Evolutionary conservation across 2,329 filamentous ascomycete species (phyloP).

Genomic region (Neofusicoccum ribis): DNA sequence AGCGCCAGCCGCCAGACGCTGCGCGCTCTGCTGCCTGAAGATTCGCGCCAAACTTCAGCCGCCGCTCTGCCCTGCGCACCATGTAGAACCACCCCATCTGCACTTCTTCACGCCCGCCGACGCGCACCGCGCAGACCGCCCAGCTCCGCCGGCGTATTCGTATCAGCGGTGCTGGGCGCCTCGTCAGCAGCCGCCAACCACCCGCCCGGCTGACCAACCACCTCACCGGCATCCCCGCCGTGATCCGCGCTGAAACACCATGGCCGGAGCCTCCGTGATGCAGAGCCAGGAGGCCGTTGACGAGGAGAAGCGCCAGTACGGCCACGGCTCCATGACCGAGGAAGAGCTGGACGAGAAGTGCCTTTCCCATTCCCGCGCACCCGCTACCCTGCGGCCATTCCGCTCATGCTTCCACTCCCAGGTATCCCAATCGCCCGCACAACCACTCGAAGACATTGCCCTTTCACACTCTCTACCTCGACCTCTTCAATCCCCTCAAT

Average conservation of each 20-base stretch:
- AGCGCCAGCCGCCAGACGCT: background rate
- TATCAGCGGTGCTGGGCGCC: background rate
- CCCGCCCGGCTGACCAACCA: slow-evolving; percentile 4
- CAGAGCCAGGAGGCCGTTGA: slow-evolving; percentile 44
- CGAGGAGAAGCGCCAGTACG: slow-evolving; percentile 53
- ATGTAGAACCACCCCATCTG: background rate
- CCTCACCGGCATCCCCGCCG: background rate
- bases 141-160: background rate
- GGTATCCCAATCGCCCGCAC: slow-evolving; percentile 77
- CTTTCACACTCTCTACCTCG: slow-evolving; percentile 76
- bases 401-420: slow-evolving; percentile 32
- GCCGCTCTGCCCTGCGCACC: background rate
- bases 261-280: slow-evolving; percentile 30
- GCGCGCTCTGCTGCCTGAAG: background rate
- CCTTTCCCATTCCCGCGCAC: background rate
- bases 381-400: background rate
- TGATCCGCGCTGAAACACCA: background rate
- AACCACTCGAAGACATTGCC: slow-evolving; percentile 78
- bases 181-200: background rate
- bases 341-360: slow-evolving; percentile 54
- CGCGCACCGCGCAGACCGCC: no score
- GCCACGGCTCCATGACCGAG: slow-evolving; percentile 43
- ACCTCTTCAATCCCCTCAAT: slow-evolving; percentile 77
- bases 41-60: background rate
- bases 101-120: background rate